phyloP scores from a whole-genome alignment of 495 filamentous ascomycete species.

The Pyrenula massariospora region DNA sequence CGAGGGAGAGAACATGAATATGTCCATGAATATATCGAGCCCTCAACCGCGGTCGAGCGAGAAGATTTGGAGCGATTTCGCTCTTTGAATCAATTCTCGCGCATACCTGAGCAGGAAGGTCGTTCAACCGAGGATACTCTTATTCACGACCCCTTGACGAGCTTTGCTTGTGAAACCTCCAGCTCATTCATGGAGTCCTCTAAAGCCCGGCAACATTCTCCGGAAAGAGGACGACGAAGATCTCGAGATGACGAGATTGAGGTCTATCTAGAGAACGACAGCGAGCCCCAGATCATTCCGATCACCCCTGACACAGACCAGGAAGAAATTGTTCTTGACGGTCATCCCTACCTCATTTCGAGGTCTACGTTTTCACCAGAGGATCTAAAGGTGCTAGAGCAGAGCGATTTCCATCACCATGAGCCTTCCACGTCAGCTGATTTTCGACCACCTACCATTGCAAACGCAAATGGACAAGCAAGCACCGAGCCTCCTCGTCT shows the following conservation, averaged over 20 bases:
- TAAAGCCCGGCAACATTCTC: background rate
- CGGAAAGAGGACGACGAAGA: background rate
- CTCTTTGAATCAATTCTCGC: background rate
- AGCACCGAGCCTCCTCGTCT: background rate
- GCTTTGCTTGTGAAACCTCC: background rate
- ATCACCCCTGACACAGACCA: background rate
- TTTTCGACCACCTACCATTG: background rate
- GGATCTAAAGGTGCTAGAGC: background rate
- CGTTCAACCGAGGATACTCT: background rate
- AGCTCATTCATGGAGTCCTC: background rate
- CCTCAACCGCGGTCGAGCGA: background rate
- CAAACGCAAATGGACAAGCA: background rate
- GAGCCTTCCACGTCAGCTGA: background rate
- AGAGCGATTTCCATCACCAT: background rate
- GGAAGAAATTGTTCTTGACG: background rate
- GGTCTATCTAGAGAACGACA: background rate
- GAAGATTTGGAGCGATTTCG: background rate
- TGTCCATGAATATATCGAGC: background rate
- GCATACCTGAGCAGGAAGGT: background rate
- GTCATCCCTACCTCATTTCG: background rate
- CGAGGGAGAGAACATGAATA: background rate
- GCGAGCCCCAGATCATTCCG: background rate
- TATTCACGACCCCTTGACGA: background rate
- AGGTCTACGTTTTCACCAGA: background rate
- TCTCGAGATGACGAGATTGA: background rate